These are phyloP conservation scores for Phytophthora kernoviae DNA, from an alignment of 352 stramenopile species.

Conservation along the genomic window DNA sequence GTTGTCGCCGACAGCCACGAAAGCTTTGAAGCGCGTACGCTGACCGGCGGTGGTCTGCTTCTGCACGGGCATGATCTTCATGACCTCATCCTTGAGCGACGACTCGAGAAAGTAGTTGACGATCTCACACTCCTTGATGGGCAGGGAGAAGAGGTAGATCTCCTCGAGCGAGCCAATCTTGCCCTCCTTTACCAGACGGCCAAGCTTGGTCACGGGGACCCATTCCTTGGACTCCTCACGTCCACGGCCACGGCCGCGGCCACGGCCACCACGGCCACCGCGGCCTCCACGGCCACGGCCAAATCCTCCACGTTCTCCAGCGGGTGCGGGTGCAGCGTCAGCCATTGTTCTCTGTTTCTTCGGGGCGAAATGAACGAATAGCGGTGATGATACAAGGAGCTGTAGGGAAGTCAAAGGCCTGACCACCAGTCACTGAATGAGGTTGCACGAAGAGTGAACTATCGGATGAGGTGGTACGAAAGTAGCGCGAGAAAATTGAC, in stretches of 20 bases:
- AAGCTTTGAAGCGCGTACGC: slow-evolving; percentile 99
- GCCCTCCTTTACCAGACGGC: slow-evolving; percentile 99
- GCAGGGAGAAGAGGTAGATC: slow-evolving; percentile 99
- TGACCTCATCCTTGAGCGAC: slow-evolving; percentile 99
- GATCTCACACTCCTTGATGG: slow-evolving; percentile 99
- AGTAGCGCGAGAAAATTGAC: slow-evolving; percentile 8
- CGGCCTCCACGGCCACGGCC: slow-evolving; percentile 89
- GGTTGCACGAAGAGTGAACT: slow-evolving; percentile 40
- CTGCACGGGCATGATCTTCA: slow-evolving; percentile 99
- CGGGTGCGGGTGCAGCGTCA: slow-evolving; percentile 61
- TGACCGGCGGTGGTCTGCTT: slow-evolving; percentile 99
- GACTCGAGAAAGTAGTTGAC: slow-evolving; percentile 99
- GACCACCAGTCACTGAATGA: slow-evolving; percentile 42
- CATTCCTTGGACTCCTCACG: slow-evolving; percentile 96
- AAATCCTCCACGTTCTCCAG: slow-evolving; percentile 94
- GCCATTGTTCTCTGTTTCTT: slow-evolving; percentile 76
- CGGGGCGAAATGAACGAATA: slow-evolving; percentile 90
- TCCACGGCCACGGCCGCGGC: slow-evolving; percentile 84
- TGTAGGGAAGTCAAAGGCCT: slow-evolving; percentile 2
- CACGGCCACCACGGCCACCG: slow-evolving; percentile 83
- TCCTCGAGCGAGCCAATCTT: slow-evolving; percentile 99
- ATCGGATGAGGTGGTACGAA: slow-evolving; percentile 5
- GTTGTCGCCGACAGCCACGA: slow-evolving; percentile 98
- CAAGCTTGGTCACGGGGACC: slow-evolving; percentile 99
- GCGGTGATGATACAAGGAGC: background rate